Base-by-base conservation (phyloP, 2,329 filamentous ascomycete species). In the Sporothrix euskadiensis region DNA sequence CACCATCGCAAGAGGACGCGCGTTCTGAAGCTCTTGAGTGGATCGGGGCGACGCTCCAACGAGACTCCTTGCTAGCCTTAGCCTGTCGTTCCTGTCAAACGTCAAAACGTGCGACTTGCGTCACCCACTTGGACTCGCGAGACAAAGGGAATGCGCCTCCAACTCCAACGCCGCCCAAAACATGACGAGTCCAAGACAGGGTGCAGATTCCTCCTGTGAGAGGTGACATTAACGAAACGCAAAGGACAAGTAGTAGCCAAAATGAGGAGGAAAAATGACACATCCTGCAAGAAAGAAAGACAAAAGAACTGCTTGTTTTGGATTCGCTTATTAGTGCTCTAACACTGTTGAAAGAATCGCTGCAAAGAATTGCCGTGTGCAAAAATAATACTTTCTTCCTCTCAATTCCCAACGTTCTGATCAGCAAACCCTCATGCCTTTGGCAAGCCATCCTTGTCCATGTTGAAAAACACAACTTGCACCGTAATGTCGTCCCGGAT, bases 401-500 rank as follows among this genome's bases (percentile, higher is more conserved):
- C 4, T 12, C 26, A 39, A 19, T 54, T 22, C 16, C n/a, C 12
- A n/a, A 12, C 4, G 5, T 7, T 10, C n/a, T 30, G 12, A 10
- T 14, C 8, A 3, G 2, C 26, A 26, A 26, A n/a, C 9, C 14
- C 10, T 56, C 22, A 56, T 22, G 63, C 44, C 1, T 35, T 68
- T 2, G 47, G 47, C 14, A 68, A 9, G 1, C 16, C 14, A 3
- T 14, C 19, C 3, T 26, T 26, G 30, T 35, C 26, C 66, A 69
- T 49, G 66, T 69, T 69, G 66, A 69, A 69, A 54, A 69, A 56
- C 8, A 54, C 47, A 10, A 69, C 66, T 26, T 69, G 66, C 30
- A 69, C 66, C 9, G 66, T 69, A 14, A 54, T 69, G 30, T 69
- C 66, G 30, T 69, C 66, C 3, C 95, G 89, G 80, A 98, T 98